Percentiles rank a stretch among this genome's conserved stretches.
phyloP scores from a whole-genome alignment of 2,329 filamentous ascomycete species.

The Aspergillus novofumigatus region DNA sequence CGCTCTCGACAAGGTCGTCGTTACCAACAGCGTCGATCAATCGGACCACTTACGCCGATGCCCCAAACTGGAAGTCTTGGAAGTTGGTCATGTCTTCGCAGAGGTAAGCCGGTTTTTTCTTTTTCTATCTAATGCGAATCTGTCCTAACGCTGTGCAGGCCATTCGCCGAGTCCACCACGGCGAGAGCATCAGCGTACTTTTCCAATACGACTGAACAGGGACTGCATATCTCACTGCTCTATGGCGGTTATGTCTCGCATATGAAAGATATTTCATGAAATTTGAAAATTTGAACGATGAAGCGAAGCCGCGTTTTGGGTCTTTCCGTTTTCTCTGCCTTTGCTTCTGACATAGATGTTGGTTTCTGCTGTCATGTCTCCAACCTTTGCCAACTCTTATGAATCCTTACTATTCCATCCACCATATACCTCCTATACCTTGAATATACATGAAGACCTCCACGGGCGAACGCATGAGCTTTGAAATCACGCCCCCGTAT shows the following conservation, averaged over 20 bases:
- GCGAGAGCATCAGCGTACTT: constrained; percentile 93
- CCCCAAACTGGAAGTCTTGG: constrained; percentile 85
- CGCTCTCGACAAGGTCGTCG: constrained; percentile 85
- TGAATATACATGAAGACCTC: neutral
- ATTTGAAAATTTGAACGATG: neutral
- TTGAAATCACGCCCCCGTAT: neutral
- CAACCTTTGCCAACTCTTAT: neutral
- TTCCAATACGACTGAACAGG: constrained; percentile 70
- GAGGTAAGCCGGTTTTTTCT: constrained; percentile 56
- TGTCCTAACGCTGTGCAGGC: constrained; percentile 50
- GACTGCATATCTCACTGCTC: constrained; percentile 5
- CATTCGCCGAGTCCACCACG: constrained; percentile 92
- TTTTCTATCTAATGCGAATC: constrained; percentile 7
- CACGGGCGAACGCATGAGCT: neutral
- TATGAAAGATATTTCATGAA: constrained; percentile 1
- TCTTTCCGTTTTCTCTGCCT: neutral
- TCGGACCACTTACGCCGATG: constrained; percentile 72
- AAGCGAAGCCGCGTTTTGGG: neutral
- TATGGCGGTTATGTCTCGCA: constrained; percentile 7
- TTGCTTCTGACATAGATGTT: neutral
- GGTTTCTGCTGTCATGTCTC: neutral
- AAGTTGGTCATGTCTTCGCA: constrained; percentile 83
- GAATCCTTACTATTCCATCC: neutral
- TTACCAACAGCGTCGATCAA: constrained; percentile 94
- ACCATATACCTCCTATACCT: neutral